Percentiles rank a stretch among this genome's conserved stretches.
These are phyloP conservation scores for Quercus variabilis DNA, from an alignment of 306 rosid genomes.

Conservation along the genomic window DNA sequence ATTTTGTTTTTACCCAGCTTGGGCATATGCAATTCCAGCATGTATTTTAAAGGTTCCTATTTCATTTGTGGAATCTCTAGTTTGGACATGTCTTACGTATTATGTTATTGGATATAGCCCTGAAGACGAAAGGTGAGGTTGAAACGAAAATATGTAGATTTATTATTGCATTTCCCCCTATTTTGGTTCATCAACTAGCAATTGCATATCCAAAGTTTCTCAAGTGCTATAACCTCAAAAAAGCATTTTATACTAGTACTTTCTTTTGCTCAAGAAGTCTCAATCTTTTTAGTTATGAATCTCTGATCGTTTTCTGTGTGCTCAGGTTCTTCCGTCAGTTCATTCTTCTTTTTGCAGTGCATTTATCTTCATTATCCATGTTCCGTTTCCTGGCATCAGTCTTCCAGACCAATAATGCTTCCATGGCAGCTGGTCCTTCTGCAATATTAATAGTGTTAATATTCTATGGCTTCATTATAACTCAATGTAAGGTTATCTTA, in stretches of 20 bases:
- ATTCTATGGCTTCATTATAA: too few relatives aligned
- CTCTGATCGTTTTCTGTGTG: neutral
- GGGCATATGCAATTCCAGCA: constrained; percentile 56
- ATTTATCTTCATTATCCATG: constrained; percentile 34
- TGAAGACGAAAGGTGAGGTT: constrained; percentile 25
- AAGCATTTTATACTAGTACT: neutral
- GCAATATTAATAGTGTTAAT: too few relatives aligned
- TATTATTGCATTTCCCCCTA: too few relatives aligned
- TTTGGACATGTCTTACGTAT: constrained; percentile 51
- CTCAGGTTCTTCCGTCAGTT: constrained; percentile 42
- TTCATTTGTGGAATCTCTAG: constrained; percentile 35
- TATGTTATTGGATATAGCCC: constrained; percentile 52
- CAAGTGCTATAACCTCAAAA: too few relatives aligned
- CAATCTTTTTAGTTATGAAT: neutral
- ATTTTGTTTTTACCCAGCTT: constrained; percentile 41
- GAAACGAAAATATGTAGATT: neutral
- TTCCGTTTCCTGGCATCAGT: constrained; percentile 32
- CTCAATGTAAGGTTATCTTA: too few relatives aligned
- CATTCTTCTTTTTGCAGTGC: constrained; percentile 23
- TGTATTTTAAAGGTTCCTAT: constrained; percentile 39
- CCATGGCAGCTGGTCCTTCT: neutral
- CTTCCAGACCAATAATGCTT: constrained; percentile 14
- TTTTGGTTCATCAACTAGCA: too few relatives aligned
- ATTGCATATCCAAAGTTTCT: too few relatives aligned
- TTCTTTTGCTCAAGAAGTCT: neutral